Conservation (phyloP, 495 filamentous ascomycete genomes). For the Penicillium coprophilum region DNA sequence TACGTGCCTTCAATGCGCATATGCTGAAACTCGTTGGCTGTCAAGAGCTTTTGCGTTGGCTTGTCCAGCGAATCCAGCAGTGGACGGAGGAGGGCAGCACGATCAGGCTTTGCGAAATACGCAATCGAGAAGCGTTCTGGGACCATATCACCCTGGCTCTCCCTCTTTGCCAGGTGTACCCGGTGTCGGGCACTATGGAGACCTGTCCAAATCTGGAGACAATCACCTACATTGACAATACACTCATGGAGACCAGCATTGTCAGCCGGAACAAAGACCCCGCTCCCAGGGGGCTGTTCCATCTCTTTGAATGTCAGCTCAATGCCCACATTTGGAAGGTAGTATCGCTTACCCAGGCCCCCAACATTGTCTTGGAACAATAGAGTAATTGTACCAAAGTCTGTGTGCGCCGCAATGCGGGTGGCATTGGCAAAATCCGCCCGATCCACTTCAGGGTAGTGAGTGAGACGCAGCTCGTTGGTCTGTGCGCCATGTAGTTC, state of each 20-base stretch:
- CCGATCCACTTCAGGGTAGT: slow-evolving; percentile 2
- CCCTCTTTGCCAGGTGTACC: background rate
- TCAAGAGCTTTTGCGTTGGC: background rate
- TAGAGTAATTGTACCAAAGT: slow-evolving; percentile 41
- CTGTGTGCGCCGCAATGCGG: slow-evolving; percentile 24
- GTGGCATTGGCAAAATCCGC: slow-evolving; percentile 3
- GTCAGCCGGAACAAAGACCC: background rate
- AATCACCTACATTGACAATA: slow-evolving; percentile 1
- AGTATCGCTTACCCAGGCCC: slow-evolving; percentile 25
- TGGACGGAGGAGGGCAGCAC: background rate
- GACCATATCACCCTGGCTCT: background rate
- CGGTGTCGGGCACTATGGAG: background rate
- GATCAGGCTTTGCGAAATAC: background rate
- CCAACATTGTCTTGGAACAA: slow-evolving; percentile 39
- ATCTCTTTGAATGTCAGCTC: too few species aligned
- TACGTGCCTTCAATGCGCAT: background rate
- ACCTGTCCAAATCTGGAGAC: background rate
- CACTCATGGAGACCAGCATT: background rate
- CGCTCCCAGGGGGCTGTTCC: background rate
- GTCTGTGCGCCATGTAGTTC: background rate
- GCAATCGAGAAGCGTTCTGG: background rate
- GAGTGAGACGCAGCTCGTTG: slow-evolving; percentile 22
- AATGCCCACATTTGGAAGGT: background rate
- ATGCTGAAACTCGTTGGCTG: background rate
- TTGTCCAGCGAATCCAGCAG: background rate